These are phyloP conservation scores for Lathyrus aphaca DNA, from an alignment of 306 rosid species.

Conservation along the genomic window DNA sequence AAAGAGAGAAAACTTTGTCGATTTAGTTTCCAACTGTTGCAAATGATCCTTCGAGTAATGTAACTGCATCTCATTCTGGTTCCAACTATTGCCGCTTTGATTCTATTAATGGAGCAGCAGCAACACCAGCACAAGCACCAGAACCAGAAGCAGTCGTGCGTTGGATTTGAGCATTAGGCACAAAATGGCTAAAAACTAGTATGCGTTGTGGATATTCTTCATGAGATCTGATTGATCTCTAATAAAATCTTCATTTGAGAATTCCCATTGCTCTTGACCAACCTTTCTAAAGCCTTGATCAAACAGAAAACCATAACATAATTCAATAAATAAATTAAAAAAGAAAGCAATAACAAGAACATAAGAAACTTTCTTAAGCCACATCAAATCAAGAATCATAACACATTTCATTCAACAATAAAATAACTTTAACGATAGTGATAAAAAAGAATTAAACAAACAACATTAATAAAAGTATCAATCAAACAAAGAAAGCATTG, in stretches of 20 bases:
- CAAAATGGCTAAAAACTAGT: constrained; percentile 88
- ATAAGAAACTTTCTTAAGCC: constrained; percentile 53
- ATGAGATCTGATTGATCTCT: constrained; percentile 73
- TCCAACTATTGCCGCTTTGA: too few species aligned
- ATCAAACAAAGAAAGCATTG: too few species aligned
- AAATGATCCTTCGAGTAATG: too few species aligned
- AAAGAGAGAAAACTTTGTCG: too few species aligned
- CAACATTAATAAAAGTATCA: background rate
- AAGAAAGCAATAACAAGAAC: background rate
- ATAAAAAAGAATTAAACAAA: background rate
- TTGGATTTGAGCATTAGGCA: constrained; percentile 60
- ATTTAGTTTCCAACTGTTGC: background rate
- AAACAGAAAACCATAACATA: constrained; percentile 28
- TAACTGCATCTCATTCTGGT: too few species aligned
- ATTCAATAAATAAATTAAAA: constrained; percentile 29
- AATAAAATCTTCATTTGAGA: constrained; percentile 76
- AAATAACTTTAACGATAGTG: background rate
- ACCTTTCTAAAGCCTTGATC: constrained; percentile 80
- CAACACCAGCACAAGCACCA: too few species aligned
- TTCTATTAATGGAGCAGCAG: too few species aligned
- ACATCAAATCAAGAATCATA: constrained; percentile 34
- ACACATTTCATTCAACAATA: constrained; percentile 25
- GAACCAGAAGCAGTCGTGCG: constrained; percentile 29
- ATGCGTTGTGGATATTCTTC: constrained; percentile 77
- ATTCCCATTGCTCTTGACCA: constrained; percentile 95